These are phyloP conservation scores for Penicillium dipodomyicola DNA, from an alignment of 495 filamentous ascomycete genomes.

Conservation along the genomic window DNA sequence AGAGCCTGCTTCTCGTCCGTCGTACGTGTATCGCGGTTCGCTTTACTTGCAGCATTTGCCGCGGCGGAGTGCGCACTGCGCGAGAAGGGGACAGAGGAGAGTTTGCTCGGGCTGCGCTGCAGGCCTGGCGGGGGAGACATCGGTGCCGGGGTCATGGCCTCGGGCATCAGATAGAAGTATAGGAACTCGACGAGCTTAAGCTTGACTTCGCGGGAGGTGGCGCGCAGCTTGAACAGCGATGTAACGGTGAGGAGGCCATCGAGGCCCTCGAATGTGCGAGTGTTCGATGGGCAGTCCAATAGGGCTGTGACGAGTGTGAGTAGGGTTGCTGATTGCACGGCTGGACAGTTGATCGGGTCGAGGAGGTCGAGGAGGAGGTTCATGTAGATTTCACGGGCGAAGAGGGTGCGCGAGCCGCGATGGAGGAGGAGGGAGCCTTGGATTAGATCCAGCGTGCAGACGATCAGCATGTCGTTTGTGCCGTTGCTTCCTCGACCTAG, in stretches of 20 bases:
- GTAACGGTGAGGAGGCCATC: constrained; percentile 93
- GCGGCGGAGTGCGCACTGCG: constrained; percentile 39
- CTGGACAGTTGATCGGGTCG: constrained; percentile 85
- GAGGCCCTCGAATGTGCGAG: constrained; percentile 85
- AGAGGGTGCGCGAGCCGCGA: constrained; percentile 84
- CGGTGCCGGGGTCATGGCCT: constrained; percentile 56
- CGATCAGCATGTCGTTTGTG: constrained; percentile 84
- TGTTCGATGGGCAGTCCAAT: constrained; percentile 78
- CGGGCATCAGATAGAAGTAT: constrained; percentile 97
- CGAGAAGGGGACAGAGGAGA: constrained; percentile 42
- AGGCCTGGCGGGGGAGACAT: constrained; percentile 43
- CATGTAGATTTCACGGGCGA: constrained; percentile 91
- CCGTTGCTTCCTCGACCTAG: constrained; percentile 75
- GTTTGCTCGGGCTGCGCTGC: constrained; percentile 71
- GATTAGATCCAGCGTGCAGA: constrained; percentile 83
- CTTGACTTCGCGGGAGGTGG: constrained; percentile 83
- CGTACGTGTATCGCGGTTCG: constrained; percentile 55
- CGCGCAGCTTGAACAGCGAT: constrained; percentile 81
- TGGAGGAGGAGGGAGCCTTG: constrained; percentile 90
- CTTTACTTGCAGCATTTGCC: constrained; percentile 33
- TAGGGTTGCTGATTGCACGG: constrained; percentile 84
- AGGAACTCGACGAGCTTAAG: constrained; percentile 91
- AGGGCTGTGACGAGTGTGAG: constrained; percentile 87
- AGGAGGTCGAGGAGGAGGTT: constrained; percentile 93
- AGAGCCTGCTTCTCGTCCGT: constrained; percentile 86